A percentile compares a stretch with the other conserved stretches of the same genome.
Evolutionary conservation across 495 filamentous ascomycete genomes (phyloP).

Genomic region (Bombardia bombarda): DNA sequence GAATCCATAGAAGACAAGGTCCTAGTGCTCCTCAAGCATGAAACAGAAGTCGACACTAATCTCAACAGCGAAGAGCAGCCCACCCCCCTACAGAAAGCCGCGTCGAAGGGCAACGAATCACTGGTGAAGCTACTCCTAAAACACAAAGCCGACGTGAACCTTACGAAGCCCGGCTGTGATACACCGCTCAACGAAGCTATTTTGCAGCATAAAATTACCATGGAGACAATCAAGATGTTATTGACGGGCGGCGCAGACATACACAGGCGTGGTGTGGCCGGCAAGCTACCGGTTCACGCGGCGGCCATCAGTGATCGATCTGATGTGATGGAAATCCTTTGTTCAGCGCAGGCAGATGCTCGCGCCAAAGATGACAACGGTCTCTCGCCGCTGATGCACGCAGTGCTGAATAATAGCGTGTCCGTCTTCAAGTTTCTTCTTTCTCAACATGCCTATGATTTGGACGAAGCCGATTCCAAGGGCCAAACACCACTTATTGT

Average conservation of each 20-base stretch:
- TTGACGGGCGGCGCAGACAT: not conserved
- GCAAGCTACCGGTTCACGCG: not conserved
- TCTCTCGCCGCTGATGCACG: not conserved
- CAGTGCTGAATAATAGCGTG: not conserved
- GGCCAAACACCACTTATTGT: not conserved
- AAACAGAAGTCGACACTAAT: not conserved
- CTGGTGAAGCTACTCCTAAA: not conserved
- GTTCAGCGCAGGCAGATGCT: not conserved
- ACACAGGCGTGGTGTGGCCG: not conserved
- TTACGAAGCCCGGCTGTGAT: not conserved
- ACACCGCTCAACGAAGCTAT: not conserved
- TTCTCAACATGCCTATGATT: not conserved
- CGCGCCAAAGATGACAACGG: not conserved
- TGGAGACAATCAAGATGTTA: not conserved
- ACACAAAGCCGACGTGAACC: not conserved
- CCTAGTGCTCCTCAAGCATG: not conserved
- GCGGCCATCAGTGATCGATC: not conserved
- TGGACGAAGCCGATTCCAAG: not conserved
- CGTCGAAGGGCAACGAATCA: not conserved
- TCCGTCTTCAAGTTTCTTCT: not conserved
- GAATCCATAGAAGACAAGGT: not conserved
- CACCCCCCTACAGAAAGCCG: not conserved
- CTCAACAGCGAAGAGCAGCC: not conserved
- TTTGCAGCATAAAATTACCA: not conserved
- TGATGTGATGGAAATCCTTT: not conserved